A percentile compares a stretch with the other conserved stretches of the same genome.
Evolutionary conservation across 495 filamentous ascomycete species (phyloP).

Genomic region (Parmelia sp.): DNA sequence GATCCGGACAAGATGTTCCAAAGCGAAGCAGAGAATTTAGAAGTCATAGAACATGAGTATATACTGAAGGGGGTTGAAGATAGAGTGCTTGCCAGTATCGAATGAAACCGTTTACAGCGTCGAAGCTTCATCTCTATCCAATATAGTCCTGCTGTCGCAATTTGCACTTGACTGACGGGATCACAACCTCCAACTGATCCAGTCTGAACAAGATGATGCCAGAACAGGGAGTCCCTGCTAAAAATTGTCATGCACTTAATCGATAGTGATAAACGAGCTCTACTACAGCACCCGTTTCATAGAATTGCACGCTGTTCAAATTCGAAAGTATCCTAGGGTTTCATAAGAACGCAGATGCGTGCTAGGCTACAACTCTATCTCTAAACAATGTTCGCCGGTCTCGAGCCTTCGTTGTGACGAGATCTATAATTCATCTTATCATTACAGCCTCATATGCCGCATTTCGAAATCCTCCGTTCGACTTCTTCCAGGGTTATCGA

Average conservation of each 20-base stretch:
- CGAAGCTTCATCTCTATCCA: background rate
- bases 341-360: background rate
- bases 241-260: background rate
- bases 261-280: background rate
- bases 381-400: background rate
- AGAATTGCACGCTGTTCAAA: background rate
- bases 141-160: background rate
- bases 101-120: background rate
- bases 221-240: background rate
- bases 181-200: background rate
- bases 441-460: conserved; percentile 18
- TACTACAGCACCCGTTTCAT: background rate
- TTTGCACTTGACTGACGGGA: background rate
- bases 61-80: conserved; percentile 83
- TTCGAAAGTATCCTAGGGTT: background rate
- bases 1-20: conserved; percentile 92
- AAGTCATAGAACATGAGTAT: conserved; percentile 87
- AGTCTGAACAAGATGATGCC: background rate
- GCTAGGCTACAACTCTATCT: background rate
- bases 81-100: conserved; percentile 51
- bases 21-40: conserved; percentile 88
- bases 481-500: conserved; percentile 8
- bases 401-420: background rate
- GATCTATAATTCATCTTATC: conserved; percentile 4
- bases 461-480: conserved; percentile 27